Evolutionary conservation across 805 yeast genomes (phyloP).

Genomic region (Yarrowia sp.): DNA sequence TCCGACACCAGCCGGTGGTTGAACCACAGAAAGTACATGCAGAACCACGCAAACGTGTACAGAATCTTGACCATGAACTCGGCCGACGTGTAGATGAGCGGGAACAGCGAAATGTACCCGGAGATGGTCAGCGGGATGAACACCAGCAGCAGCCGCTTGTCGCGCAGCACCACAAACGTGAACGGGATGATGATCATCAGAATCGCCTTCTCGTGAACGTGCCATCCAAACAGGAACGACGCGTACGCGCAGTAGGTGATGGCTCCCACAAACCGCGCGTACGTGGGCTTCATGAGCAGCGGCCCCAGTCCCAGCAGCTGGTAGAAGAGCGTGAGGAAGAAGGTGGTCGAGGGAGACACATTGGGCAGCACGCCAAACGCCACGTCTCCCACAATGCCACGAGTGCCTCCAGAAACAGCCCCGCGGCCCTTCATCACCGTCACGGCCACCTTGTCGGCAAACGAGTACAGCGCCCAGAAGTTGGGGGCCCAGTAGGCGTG

Average conservation of each 20-base stretch:
- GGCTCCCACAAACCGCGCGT: constrained; percentile 79
- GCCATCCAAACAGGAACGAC: constrained; percentile 96
- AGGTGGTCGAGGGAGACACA: constrained; percentile 78
- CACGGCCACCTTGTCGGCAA: constrained; percentile 64
- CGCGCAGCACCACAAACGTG: constrained; percentile 74
- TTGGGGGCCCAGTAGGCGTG: constrained; percentile 99
- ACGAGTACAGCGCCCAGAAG: constrained; percentile 93
- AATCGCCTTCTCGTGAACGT: constrained; percentile 98
- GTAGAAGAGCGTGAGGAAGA: constrained; percentile 80
- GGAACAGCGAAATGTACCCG: constrained; percentile 88
- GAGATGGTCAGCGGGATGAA: constrained; percentile 76
- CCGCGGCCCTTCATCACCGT: constrained; percentile 40
- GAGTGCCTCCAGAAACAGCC: constrained; percentile 59
- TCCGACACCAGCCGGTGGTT: constrained; percentile 56
- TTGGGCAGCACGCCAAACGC: constrained; percentile 81
- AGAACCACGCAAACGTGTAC: constrained; percentile 85
- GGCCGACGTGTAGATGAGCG: constrained; percentile 78
- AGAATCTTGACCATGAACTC: constrained; percentile 79
- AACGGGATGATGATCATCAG: constrained; percentile 87
- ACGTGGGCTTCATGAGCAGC: constrained; percentile 65
- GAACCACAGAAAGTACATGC: constrained; percentile 74
- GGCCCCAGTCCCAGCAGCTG: constrained; percentile 82
- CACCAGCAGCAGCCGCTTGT: constrained; percentile 71
- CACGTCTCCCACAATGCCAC: constrained; percentile 93
- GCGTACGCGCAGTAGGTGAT: constrained; percentile 89